These are phyloP conservation scores for Colletotrichum magnum DNA, from an alignment of 2,329 filamentous ascomycete genomes.

Conservation along the genomic window DNA sequence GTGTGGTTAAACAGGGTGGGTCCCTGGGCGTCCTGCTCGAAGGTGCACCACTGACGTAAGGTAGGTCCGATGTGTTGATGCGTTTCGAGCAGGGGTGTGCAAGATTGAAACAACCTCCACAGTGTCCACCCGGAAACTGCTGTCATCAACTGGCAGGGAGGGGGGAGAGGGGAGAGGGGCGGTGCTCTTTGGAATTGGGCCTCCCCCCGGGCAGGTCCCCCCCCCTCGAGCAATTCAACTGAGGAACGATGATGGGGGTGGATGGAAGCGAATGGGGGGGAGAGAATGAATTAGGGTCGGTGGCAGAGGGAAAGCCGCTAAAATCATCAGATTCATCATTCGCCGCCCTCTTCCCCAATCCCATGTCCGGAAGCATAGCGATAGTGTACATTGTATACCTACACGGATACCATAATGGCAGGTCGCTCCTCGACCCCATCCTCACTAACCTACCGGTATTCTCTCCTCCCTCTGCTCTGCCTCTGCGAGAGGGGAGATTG, in stretches of 20 bases:
- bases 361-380: too few species aligned
- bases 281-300: background rate
- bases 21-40: conserved; percentile 13
- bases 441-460: background rate
- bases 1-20: conserved; percentile 16
- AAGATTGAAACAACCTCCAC: conserved; percentile 41
- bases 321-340: conserved; percentile 12
- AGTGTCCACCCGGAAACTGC: conserved; percentile 29
- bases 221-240: conserved; percentile 14
- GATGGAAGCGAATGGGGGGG: conserved; percentile 19
- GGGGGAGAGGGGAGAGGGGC: background rate
- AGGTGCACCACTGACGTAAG: conserved; percentile 41
- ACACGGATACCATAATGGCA: too few species aligned
- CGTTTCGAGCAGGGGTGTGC: conserved; percentile 41
- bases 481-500: conserved; percentile 27
- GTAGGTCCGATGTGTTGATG: conserved; percentile 35
- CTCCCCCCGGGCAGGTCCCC: conserved; percentile 1
- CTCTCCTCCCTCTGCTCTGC: conserved; percentile 7
- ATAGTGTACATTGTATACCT: too few species aligned
- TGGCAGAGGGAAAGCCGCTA: conserved; percentile 21
- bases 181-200: conserved; percentile 18
- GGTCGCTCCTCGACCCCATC: conserved; percentile 1
- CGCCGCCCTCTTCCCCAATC: too few species aligned
- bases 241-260: conserved; percentile 13
- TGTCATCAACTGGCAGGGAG: conserved; percentile 38